Evolutionary conservation across 1,284 basidiomycete species (phyloP), one percentile per base, ranked within the genome.

Genomic region (Trichosporon coremiiforme): DNA sequence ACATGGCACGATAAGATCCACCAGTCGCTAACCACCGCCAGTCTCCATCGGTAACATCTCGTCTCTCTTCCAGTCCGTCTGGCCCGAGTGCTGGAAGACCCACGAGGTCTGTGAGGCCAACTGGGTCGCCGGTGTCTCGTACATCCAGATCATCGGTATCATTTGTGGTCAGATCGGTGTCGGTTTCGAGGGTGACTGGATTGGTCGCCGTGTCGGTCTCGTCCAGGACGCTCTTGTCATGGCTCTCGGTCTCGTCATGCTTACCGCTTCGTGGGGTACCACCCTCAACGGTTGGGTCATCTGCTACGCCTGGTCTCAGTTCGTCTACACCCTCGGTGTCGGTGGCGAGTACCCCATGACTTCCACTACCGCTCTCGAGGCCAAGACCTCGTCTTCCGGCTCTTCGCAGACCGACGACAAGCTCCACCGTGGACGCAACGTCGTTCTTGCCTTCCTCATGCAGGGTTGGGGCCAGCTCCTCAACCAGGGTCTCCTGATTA

Each of bases 311-410:
- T 80, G 77, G 78, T 78, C 80, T 6, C 80, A 86, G 65, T 86
- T 87, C 77, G 77, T 87, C 74, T 87, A 86, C 78, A 85, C 85
- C 57, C 76, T 85, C 73, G 81, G 82, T 64, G 85, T 86, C 47
- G 85, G 85, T 65, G 85, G 85, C 67, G 85, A 86, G 76, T 87
- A 87, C 77, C 86, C 86, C 7, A 86, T 87, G 85, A 87, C 86
- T 0, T 85, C 85, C 2, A 86, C 86, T 0, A 83, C 84, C 15
- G 84, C 86, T 0, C 85, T 87, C 79, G 86, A 87, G 76, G 80
- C 81, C 64, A 81, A 81, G 68, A 74, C 77, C 17, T 60, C 73
- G 2, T 70, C 77, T n/a, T 84, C 82, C 10, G 84, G 83, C n/a
- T 78, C 73, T 64, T 82, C 75, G 65, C 83, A 82, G 75, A 82